Percentiles rank a stretch among this genome's conserved stretches.
phyloP scores from a whole-genome alignment of 345 rosid genomes.

The Nasturtium officinale region DNA sequence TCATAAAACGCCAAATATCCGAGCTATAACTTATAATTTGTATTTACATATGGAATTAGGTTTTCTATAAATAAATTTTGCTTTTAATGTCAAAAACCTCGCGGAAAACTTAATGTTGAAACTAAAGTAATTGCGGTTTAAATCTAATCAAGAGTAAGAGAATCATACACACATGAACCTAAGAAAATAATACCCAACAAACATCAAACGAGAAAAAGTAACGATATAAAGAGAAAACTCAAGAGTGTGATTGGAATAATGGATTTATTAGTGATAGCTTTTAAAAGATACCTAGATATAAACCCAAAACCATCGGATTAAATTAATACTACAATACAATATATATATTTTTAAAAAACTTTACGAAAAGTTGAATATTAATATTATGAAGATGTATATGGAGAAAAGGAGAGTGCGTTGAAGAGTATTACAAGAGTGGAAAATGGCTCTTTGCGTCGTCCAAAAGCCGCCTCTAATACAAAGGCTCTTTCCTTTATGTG shows the following conservation, averaged over 20 bases:
- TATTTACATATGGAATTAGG: neutral
- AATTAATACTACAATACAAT: neutral
- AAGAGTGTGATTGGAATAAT: neutral
- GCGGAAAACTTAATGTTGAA: neutral
- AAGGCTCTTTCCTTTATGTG: slow-evolving; percentile 11
- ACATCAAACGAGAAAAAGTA: neutral
- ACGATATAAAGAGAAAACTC: neutral
- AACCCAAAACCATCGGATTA: slow-evolving; percentile 2
- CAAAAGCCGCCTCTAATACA: slow-evolving; percentile 58
- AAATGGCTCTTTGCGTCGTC: slow-evolving; percentile 55
- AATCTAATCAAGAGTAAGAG: neutral
- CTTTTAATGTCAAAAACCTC: neutral
- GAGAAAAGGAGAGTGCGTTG: slow-evolving; percentile 26
- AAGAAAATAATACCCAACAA: neutral
- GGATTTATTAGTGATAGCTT: neutral
- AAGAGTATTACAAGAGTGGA: slow-evolving; percentile 15
- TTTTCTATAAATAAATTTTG: neutral
- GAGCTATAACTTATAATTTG: slow-evolving; percentile 1
- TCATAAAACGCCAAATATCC: slow-evolving; percentile 27
- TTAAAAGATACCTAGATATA: neutral
- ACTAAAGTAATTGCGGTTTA: neutral
- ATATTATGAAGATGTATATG: neutral
- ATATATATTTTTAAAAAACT: too few species aligned
- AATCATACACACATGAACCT: neutral
- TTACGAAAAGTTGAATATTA: neutral